Evolutionary conservation across 208 protist genomes (phyloP), one percentile per base, ranked within the genome.

Genomic region (Phytomonas francai): DNA sequence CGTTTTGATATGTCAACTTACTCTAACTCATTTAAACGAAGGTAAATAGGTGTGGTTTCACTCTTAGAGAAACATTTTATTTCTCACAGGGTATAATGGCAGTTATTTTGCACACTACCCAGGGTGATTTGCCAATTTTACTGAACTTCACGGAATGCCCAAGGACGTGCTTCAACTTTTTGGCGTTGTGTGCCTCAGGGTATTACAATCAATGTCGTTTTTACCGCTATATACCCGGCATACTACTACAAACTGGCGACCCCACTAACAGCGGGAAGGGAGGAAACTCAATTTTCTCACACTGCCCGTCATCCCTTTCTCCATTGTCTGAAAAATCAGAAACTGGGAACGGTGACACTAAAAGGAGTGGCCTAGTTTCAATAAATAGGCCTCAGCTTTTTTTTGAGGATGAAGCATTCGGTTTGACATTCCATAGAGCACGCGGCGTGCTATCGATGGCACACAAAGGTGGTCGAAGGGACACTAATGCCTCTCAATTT

Each of bases 141-240:
- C 80, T 95, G 28, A 74, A 82, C 59, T 91, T 72, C 68, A 69
- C 71, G 27, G 73, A 84, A n/a, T 93, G 87, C 84, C 76, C 97
- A 68, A 83, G 78, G 34, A 82, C 98, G 72, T 59, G 84, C 81
- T 90, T 98, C 83, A 99, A 99, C 88, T 99, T 99, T 75, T 73
- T 97, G 1, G 94, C 90, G 11, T 91, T 99, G 51, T 92, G 90
- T 39, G 82, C 84, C 11, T 93, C 93, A 45, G 84, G 80, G 4
- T 98, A 98, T 79, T 99, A 99, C 77, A 86, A 98, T 69, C 83
- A 82, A 65, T 78, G 93, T 63, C 71, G 76, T 42, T 99, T 99
- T 78, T 97, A 99, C 80, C 81, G 97, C 0, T 79, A 95, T 39
- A 96, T 98, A 56, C 79, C 86, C 7, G 79, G 81, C 16, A 95